Percentiles rank a stretch among this genome's conserved stretches.
These are phyloP conservation scores for Cercospora brassicicola DNA, from an alignment of 2,329 filamentous ascomycete genomes.

Conservation along the genomic window DNA sequence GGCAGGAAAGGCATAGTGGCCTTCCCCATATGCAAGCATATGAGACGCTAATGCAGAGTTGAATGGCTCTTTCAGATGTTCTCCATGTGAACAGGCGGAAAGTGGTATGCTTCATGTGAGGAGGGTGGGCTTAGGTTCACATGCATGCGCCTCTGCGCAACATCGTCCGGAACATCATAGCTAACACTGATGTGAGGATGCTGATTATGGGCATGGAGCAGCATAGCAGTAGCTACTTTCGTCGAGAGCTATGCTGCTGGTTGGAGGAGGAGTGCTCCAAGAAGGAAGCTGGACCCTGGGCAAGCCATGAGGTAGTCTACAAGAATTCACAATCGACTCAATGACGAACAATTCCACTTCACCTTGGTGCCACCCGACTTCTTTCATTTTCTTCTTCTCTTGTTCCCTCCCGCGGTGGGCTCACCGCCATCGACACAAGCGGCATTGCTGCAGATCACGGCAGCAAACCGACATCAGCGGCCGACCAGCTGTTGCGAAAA, in stretches of 20 bases:
- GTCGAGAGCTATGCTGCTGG: neutral
- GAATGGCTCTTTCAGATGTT: neutral
- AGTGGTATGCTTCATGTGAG: neutral
- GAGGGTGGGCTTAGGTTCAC: neutral
- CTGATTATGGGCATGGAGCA: neutral
- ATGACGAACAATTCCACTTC: neutral
- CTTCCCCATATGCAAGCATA: neutral
- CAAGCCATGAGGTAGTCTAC: neutral
- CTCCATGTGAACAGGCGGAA: neutral
- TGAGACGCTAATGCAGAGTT: neutral
- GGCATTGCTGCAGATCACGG: too few relatives aligned
- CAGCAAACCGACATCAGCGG: too few relatives aligned
- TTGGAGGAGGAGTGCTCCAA: neutral
- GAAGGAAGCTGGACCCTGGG: neutral
- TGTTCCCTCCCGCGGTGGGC: neutral
- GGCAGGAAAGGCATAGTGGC: neutral
- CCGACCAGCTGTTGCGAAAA: too few relatives aligned
- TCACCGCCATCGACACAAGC: too few relatives aligned
- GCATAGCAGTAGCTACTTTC: neutral
- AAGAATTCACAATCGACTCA: neutral
- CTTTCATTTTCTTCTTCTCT: neutral
- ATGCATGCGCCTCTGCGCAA: neutral
- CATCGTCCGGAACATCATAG: neutral
- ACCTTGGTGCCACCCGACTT: neutral
- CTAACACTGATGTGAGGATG: neutral